Conservation (phyloP, 2,329 filamentous ascomycete genomes). For the Aspergillus sp. region DNA sequence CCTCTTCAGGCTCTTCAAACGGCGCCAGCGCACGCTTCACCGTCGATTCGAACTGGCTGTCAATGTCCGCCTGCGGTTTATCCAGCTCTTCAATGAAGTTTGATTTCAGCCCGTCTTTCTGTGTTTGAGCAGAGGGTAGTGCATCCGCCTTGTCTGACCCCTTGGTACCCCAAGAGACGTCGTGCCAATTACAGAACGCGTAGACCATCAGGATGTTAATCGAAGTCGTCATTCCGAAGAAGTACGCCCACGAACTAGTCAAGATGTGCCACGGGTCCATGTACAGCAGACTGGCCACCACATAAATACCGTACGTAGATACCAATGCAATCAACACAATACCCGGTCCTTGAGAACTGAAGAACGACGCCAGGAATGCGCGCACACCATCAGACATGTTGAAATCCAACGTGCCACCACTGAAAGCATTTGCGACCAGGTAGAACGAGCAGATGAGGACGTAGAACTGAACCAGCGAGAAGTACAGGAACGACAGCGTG, state of each 20-base stretch:
- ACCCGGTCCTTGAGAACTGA: conserved; percentile 67
- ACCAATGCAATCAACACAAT: conserved; percentile 88
- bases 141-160: conserved; percentile 90
- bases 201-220: conserved; percentile 99
- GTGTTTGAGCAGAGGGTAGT: conserved; percentile 76
- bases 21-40: conserved; percentile 86
- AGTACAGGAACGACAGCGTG: conserved; percentile 78
- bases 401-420: conserved; percentile 50
- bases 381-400: conserved; percentile 53
- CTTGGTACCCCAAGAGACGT: conserved; percentile 99
- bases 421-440: conserved; percentile 76
- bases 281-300: conserved; percentile 92
- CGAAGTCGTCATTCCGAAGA: conserved; percentile 88
- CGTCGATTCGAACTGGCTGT: conserved; percentile 89
- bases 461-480: conserved; percentile 80
- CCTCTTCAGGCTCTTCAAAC: conserved; percentile 66
- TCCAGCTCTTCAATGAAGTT: conserved; percentile 89
- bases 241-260: conserved; percentile 87
- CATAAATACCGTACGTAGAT: conserved; percentile 93
- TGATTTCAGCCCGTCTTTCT: conserved; percentile 80
- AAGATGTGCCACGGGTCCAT: conserved; percentile 99
- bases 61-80: conserved; percentile 92
- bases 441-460: conserved; percentile 79
- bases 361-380: conserved; percentile 70
- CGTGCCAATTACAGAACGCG: conserved; percentile 98